These are phyloP conservation scores for Verbascum thapsus DNA, from an alignment of 257 asterid genomes.

Conservation along the genomic window DNA sequence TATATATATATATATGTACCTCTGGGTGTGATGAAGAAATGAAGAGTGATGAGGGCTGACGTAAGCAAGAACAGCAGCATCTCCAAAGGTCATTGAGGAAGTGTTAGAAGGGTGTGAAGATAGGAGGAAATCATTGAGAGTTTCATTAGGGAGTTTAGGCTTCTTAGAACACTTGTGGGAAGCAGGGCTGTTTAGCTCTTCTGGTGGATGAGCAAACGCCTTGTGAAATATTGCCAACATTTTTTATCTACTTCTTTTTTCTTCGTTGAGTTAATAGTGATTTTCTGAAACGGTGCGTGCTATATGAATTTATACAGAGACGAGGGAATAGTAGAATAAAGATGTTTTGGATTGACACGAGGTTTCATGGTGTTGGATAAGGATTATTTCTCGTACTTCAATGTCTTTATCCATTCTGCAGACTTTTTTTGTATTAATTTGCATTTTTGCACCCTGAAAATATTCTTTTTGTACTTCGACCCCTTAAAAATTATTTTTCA, in stretches of 20 bases:
- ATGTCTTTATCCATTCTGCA: slow-evolving; percentile 28
- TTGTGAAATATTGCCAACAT: slow-evolving; percentile 86
- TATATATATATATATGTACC: slow-evolving; percentile 29
- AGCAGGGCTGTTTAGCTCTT: slow-evolving; percentile 78
- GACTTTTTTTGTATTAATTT: not conserved
- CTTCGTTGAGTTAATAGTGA: no score
- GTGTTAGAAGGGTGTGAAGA: slow-evolving; percentile 43
- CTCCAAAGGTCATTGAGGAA: slow-evolving; percentile 53
- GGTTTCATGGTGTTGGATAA: slow-evolving; percentile 30
- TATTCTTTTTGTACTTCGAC: no score
- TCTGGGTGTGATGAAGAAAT: slow-evolving; percentile 34
- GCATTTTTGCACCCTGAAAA: no score
- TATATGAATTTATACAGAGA: not conserved
- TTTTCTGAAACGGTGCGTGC: not conserved
- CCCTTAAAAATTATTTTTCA: no score
- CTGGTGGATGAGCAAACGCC: slow-evolving; percentile 80
- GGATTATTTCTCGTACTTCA: slow-evolving; percentile 32
- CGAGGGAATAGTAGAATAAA: not conserved
- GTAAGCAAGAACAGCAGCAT: slow-evolving; percentile 80
- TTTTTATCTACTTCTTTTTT: no score
- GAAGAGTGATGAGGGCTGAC: slow-evolving; percentile 34
- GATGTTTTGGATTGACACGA: slow-evolving; percentile 23
- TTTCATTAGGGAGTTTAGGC: slow-evolving; percentile 62
- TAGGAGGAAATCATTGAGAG: slow-evolving; percentile 51
- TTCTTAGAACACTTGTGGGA: slow-evolving; percentile 36